Evolutionary conservation across 306 rosid genomes (phyloP).

Genomic region (Crataegus laevigata): DNA sequence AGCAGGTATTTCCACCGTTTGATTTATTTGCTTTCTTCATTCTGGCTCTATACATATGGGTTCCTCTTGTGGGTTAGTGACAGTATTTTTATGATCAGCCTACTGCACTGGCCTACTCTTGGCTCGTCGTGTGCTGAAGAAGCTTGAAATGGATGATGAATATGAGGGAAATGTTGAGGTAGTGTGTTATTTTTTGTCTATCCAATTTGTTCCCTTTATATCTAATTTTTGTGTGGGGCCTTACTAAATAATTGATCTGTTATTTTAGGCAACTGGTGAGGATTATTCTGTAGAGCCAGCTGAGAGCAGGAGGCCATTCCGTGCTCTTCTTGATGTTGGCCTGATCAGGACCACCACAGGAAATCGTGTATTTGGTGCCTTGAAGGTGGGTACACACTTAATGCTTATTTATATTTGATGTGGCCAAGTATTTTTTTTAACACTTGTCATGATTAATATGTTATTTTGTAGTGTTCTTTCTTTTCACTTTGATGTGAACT

Average conservation of each 20-base stretch:
- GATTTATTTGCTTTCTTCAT: no score
- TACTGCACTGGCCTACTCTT: slow-evolving; percentile 89
- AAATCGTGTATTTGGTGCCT: slow-evolving; percentile 83
- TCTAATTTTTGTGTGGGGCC: no score
- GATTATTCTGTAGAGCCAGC: slow-evolving; percentile 89
- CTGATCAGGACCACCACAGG: slow-evolving; percentile 79
- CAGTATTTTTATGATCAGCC: slow-evolving; percentile 30
- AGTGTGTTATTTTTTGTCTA: not conserved
- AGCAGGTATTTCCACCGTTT: slow-evolving; percentile 42
- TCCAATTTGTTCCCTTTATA: no score
- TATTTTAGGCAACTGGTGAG: slow-evolving; percentile 68
- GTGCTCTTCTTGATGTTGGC: slow-evolving; percentile 95
- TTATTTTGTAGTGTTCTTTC: not conserved
- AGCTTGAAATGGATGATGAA: slow-evolving; percentile 70
- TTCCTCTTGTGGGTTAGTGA: not conserved
- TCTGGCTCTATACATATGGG: not conserved
- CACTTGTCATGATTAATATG: no score
- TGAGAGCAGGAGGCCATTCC: slow-evolving; percentile 88
- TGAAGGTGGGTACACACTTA: slow-evolving; percentile 38
- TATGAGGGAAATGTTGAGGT: slow-evolving; percentile 95
- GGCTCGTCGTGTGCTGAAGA: slow-evolving; percentile 73
- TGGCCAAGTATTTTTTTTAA: not conserved
- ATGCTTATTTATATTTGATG: not conserved
- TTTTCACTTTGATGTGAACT: no score
- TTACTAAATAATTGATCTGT: no score